Conservation (phyloP, 345 rosid genomes). For the Salix exigua region DNA sequence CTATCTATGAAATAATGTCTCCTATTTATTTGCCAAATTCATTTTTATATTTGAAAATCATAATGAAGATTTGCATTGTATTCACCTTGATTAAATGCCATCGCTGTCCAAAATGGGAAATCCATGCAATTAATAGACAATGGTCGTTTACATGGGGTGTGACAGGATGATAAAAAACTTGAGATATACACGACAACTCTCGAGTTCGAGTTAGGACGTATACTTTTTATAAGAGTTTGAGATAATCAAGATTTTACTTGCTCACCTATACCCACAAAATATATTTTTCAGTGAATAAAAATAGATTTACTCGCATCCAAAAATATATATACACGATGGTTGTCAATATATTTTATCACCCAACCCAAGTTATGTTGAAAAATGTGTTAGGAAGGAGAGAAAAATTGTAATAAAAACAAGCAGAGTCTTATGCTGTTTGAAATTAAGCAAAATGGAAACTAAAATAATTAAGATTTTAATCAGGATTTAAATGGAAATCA, state of each 20-base stretch:
- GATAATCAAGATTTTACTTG: no score
- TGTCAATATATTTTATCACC: neutral
- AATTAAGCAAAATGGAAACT: neutral
- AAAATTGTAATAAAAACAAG: no score
- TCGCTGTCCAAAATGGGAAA: neutral
- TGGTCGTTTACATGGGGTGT: no score
- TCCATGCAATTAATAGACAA: neutral
- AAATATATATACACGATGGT: neutral
- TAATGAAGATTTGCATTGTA: neutral
- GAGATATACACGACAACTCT: no score
- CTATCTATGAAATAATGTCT: neutral
- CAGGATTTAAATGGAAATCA: no score
- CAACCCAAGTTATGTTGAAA: neutral
- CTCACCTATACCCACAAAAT: fast-evolving
- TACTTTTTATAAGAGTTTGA: no score
- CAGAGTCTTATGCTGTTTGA: neutral
- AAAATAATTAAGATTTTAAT: no score
- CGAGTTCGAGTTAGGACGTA: no score
- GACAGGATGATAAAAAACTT: no score
- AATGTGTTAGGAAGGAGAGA: neutral
- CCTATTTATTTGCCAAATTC: neutral
- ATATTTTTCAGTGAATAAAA: no score
- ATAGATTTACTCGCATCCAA: no score
- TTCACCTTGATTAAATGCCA: neutral
- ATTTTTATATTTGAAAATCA: neutral